A percentile compares a stretch with the other conserved stretches of the same genome.
Conservation (phyloP, 2,329 filamentous ascomycete species). For the Pezicula radicicola region DNA sequence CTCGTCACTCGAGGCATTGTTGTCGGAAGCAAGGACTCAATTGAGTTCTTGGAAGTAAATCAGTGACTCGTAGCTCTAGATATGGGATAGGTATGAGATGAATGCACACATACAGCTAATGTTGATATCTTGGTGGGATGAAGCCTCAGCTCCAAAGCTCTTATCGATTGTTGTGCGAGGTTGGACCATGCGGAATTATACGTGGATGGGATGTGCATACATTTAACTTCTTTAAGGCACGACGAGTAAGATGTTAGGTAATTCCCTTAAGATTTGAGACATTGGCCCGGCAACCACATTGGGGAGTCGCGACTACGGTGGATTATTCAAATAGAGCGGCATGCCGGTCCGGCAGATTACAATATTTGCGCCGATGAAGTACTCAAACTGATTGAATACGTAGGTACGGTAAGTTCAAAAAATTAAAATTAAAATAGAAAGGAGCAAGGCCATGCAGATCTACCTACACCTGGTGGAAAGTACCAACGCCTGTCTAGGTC, state of each 20-base stretch:
- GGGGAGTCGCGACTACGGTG: too few relatives aligned
- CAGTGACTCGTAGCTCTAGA: slow-evolving; percentile 4
- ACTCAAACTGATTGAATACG: too few relatives aligned
- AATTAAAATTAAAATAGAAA: too few relatives aligned
- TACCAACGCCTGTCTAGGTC: too few relatives aligned
- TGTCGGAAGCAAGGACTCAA: slow-evolving; percentile 1
- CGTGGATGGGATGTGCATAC: slow-evolving; percentile 3
- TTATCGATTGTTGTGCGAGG: slow-evolving; percentile 22
- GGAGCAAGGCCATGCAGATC: too few relatives aligned
- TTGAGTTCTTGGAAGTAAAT: neutral
- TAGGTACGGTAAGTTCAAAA: too few relatives aligned
- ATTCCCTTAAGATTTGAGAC: too few relatives aligned
- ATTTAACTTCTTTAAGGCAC: neutral
- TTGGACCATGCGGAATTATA: slow-evolving; percentile 13
- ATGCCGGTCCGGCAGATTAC: too few relatives aligned
- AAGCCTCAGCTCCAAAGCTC: slow-evolving; percentile 12
- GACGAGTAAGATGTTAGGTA: neutral
- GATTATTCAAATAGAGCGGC: too few relatives aligned
- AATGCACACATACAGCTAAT: neutral
- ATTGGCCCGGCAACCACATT: too few relatives aligned
- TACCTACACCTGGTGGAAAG: too few relatives aligned
- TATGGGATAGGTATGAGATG: neutral
- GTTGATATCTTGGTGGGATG: neutral
- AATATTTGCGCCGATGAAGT: too few relatives aligned
- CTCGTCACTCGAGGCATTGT: slow-evolving; percentile 29